phyloP scores from a whole-genome alignment of 2,329 filamentous ascomycete species.

The Sphaerostilbella broomeana region DNA sequence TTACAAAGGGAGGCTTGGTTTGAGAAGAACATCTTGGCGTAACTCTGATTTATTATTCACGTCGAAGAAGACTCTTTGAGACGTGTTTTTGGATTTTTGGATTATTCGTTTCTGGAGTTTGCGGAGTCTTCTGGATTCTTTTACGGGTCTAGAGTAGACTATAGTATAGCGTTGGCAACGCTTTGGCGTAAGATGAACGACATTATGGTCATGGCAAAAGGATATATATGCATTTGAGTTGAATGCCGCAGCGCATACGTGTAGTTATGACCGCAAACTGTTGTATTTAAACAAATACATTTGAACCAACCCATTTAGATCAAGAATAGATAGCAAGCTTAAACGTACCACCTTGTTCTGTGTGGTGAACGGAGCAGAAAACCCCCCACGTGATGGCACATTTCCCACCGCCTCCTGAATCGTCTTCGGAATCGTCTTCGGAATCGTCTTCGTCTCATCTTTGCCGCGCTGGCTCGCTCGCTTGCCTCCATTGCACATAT shows the following conservation, averaged over 20 bases:
- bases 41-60: too few relatives aligned
- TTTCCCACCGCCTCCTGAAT: neutral
- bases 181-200: conserved; percentile 5
- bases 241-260: neutral
- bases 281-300: too few relatives aligned
- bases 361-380: neutral
- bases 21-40: neutral
- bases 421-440: neutral
- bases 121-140: neutral
- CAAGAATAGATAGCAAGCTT: too few relatives aligned
- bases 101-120: conserved; percentile 5
- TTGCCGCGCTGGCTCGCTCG: neutral
- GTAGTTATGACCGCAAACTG: neutral
- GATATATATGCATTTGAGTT: conserved; percentile 2
- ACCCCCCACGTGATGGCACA: neutral
- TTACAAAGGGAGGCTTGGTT: neutral
- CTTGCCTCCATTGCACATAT: neutral
- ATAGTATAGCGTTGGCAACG: conserved; percentile 1
- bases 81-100: neutral
- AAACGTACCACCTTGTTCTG: too few relatives aligned
- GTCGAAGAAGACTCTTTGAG: too few relatives aligned
- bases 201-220: conserved; percentile 9
- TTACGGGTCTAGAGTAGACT: conserved; percentile 1
- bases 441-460: conserved; percentile 4
- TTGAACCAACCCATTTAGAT: too few relatives aligned